Percentiles rank a stretch among this genome's conserved stretches.
Evolutionary conservation across 495 filamentous ascomycete genomes (phyloP).

Genomic region (Xylaria sp.): DNA sequence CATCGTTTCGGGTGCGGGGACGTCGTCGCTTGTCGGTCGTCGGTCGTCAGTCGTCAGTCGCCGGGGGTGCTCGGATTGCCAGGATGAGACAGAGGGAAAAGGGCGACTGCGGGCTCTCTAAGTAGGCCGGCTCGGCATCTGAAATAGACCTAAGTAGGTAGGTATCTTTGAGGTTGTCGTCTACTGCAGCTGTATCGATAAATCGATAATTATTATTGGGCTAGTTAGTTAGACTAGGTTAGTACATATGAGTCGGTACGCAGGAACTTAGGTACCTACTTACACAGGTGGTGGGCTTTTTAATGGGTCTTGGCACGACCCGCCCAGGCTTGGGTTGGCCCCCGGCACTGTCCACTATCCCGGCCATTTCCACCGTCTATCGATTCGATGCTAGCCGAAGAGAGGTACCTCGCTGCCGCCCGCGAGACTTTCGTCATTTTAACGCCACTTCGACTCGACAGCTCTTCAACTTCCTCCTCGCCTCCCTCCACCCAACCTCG

Average conservation of each 20-base stretch:
- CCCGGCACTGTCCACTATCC: background rate
- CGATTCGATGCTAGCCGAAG: background rate
- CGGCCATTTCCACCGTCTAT: background rate
- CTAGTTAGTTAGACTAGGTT: background rate
- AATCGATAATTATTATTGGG: constrained; percentile 3
- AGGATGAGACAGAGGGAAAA: background rate
- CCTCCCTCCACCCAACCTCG: background rate
- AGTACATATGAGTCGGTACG: background rate
- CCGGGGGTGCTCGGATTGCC: background rate
- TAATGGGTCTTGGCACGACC: background rate
- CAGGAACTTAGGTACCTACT: too few species aligned
- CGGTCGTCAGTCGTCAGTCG: background rate
- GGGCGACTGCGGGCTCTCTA: background rate
- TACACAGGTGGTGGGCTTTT: background rate
- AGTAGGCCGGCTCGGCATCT: background rate
- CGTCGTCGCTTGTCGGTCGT: background rate
- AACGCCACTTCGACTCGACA: background rate
- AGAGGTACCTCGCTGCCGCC: background rate
- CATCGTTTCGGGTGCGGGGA: constrained; percentile 58
- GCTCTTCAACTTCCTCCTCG: background rate
- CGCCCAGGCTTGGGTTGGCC: constrained; percentile 1
- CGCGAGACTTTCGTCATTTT: constrained; percentile 38
- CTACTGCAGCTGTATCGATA: background rate
- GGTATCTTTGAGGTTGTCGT: background rate
- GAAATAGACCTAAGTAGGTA: too few species aligned